Evolutionary conservation across 176 grass and related monocot species (phyloP).

Genomic region (Oryza brachyantha): DNA sequence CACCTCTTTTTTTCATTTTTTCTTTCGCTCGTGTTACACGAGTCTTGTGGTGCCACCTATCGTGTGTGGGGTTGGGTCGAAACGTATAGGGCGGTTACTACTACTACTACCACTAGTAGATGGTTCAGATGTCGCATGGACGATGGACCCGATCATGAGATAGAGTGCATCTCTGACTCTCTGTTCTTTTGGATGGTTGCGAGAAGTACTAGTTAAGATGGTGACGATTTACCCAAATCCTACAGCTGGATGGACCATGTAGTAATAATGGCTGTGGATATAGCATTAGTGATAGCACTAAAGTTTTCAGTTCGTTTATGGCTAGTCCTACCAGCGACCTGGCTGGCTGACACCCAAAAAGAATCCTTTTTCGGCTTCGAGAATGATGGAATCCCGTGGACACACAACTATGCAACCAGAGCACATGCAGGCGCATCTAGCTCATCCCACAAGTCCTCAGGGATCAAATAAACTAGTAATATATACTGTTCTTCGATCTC

Average conservation of each 20-base stretch:
- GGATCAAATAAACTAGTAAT: background rate
- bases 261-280: background rate
- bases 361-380: constrained; percentile 1
- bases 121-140: background rate
- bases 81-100: background rate
- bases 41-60: too few relatives aligned
- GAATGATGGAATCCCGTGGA: constrained; percentile 20
- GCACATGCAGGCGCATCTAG: constrained; percentile 11
- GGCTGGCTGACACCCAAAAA: background rate
- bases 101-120: background rate
- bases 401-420: background rate
- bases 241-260: background rate
- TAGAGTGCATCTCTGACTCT: background rate
- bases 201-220: background rate
- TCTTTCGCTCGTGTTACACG: background rate
- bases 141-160: background rate
- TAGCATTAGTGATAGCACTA: background rate
- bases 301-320: background rate
- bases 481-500: background rate
- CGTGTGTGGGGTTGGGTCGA: too few relatives aligned
- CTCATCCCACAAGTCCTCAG: background rate
- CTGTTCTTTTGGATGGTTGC: background rate
- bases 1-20: background rate
- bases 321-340: background rate
- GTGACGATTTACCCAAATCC: background rate